Conservation (phyloP, 106 monocot species). For the Alisma plantagoaquatica region DNA sequence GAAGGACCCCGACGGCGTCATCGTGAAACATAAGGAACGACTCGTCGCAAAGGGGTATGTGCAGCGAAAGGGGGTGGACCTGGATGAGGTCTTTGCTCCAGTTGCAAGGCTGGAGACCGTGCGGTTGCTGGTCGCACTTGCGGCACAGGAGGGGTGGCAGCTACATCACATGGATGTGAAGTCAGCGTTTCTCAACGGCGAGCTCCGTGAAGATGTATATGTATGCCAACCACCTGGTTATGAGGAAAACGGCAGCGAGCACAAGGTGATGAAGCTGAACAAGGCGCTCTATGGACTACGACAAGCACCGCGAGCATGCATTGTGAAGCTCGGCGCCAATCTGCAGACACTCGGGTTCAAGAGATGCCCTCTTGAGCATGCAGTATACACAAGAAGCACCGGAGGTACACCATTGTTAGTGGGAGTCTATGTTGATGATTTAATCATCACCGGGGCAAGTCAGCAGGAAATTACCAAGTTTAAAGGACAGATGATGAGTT, state of each 20-base stretch:
- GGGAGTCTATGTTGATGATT: neutral
- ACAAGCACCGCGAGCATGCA: neutral
- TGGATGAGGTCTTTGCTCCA: neutral
- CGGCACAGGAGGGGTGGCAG: neutral
- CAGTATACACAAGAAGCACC: neutral
- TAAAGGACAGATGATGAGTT: neutral
- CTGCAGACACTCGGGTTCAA: neutral
- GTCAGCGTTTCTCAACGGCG: too few species aligned
- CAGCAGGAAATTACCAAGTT: neutral
- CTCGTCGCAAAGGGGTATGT: slow-evolving; percentile 3
- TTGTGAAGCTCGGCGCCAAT: neutral
- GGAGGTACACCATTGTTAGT: neutral
- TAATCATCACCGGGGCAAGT: neutral
- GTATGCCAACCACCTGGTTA: neutral
- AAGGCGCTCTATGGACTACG: too few species aligned
- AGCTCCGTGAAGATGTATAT: neutral
- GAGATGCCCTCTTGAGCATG: neutral
- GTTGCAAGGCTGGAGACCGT: neutral
- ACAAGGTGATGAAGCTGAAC: neutral
- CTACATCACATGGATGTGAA: slow-evolving; percentile 2
- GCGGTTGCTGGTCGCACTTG: neutral
- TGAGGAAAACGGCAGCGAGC: too few species aligned
- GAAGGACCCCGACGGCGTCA: neutral
- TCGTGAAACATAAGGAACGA: neutral
- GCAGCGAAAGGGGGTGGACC: neutral